Evolutionary conservation across 371 early-diverging fungal species (phyloP).

Genomic region (Syncephalastrum sp.): DNA sequence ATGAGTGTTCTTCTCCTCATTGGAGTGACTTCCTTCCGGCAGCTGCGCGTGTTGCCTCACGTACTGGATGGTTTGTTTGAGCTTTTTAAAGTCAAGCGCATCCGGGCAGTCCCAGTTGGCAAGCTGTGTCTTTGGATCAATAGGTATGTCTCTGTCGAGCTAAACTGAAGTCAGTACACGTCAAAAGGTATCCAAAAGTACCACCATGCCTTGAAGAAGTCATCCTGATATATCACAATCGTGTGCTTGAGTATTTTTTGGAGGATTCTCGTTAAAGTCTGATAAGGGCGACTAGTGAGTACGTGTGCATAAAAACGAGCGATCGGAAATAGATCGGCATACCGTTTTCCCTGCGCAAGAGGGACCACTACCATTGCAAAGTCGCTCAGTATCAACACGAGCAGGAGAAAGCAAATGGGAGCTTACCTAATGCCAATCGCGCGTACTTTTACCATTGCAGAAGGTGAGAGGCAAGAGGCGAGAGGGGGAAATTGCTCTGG

Average conservation of each 20-base stretch:
- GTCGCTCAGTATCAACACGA: background rate
- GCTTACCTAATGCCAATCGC: slow-evolving; percentile 29
- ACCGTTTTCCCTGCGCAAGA: slow-evolving; percentile 71
- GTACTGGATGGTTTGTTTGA: slow-evolving; percentile 42
- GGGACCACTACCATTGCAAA: slow-evolving; percentile 43
- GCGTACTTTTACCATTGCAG: too few species aligned
- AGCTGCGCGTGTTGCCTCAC: slow-evolving; percentile 39
- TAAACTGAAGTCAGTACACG: slow-evolving; percentile 9
- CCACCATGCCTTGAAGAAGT: slow-evolving; percentile 67
- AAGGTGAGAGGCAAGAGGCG: too few species aligned
- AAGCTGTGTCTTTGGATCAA: slow-evolving; percentile 58
- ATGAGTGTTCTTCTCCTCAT: slow-evolving; percentile 52
- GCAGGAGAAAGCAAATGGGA: background rate
- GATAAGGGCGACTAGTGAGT: background rate
- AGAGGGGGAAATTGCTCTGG: too few species aligned
- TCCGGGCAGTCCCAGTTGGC: slow-evolving; percentile 89
- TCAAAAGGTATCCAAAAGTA: background rate
- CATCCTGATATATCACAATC: slow-evolving; percentile 79
- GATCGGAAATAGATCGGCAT: slow-evolving; percentile 8
- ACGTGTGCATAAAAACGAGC: background rate
- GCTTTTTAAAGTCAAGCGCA: slow-evolving; percentile 62
- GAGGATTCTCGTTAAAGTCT: slow-evolving; percentile 66
- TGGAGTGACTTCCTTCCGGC: slow-evolving; percentile 40
- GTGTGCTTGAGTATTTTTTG: slow-evolving; percentile 57
- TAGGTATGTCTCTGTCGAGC: slow-evolving; percentile 68